Evolutionary conservation across 305 asterid genomes (phyloP), one percentile per base, ranked within the genome.

Genomic region (Withania somnifera): DNA sequence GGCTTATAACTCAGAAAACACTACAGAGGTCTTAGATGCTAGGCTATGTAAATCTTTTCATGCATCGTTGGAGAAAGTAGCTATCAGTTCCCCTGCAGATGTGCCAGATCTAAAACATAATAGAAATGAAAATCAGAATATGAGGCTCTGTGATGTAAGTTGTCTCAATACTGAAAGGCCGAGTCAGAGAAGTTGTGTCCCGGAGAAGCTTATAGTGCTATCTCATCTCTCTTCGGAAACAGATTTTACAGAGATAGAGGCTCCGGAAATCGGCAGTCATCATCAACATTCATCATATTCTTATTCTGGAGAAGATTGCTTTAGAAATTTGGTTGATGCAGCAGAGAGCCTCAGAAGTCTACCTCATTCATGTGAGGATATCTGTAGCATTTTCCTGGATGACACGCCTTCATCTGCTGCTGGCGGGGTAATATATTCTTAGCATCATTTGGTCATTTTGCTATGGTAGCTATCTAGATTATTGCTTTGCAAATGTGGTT

Each of bases 371-470:
- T 28, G 52, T 53, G 86, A 79, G 67, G 82, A 68, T 76, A 68
- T 40, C 63, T 77, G 60, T 66, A 56, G 19, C 56, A 32, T 64
- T 34, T 83, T 32, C 34, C 80, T 52, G 64, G 40, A 78, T 4
- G 58, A 66, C 79, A 68, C 17, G 10, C 82, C 84, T n/a, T 60
- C 73, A 78, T 82, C 81, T 68, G 82, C 58, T 28, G 82, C 47
- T 51, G 76, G 40, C 17, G 61, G 56, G 84, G 85, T 85, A 82
- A 63, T 34, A 53, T 17, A 17, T 45, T 30, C 11, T 80, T 40
- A 53, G 15, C 36, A 13, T 34, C 14, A 56, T 82, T 26, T 34
- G 57, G 19, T 60, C 38, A 4, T 7, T 84, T 80, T 24, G 17
- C 54, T n/a, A 56, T 56, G 34, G 22, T 45, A 57, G 40, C 45